Base-by-base conservation (phyloP, 2,329 filamentous ascomycete genomes). In the Aspergillus ustus region DNA sequence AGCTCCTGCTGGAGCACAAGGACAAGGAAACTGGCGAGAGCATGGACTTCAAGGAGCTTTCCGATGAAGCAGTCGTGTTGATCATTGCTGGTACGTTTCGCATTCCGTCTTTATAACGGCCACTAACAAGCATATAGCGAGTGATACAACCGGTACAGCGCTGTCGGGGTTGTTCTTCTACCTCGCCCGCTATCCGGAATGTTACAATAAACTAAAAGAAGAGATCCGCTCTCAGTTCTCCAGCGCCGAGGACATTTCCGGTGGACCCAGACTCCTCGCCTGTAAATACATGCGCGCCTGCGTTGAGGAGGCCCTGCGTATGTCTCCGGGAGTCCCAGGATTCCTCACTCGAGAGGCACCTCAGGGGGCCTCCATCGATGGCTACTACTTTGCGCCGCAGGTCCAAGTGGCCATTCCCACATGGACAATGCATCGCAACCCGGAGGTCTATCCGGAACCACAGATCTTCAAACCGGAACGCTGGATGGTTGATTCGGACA, bases 71-170 rank as follows among this genome's bases (percentile, higher is more conserved):
- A 7, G 43, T 82, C 57, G 72, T 81, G 2, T 67, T 84, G 25
- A 83, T 84, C 62, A 80, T 82, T 46, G 82, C 82, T 15, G 82
- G 77, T 61, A 68, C 52, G 52, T n/a, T 11, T 19, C 17, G 7
- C 17, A 44, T n/a, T 20, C 19, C 17, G 4, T 7, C 6, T 48
- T 5, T 48, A 48, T 11, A 22, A 9, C 57, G 25, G 19, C n/a
- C 2, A 48, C 34, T 29, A 17, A 34, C 7, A 11, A 8, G 3
- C 7, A 44, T 19, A 20, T 57, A 64, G 77, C 76, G 0, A 71
- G 73, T 19, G 80, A 82, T 56, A 82, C 80, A 0, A 75, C 78
- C 1, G 73, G 77, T 1, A 77, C 75, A 2, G 70, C 74, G 9
- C 63, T 82, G 22, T 67, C 78, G 4, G 71, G 73, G 0, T 67